Evolutionary conservation across 2,329 filamentous ascomycete species (phyloP).

Genomic region (Balansia obtecta): DNA sequence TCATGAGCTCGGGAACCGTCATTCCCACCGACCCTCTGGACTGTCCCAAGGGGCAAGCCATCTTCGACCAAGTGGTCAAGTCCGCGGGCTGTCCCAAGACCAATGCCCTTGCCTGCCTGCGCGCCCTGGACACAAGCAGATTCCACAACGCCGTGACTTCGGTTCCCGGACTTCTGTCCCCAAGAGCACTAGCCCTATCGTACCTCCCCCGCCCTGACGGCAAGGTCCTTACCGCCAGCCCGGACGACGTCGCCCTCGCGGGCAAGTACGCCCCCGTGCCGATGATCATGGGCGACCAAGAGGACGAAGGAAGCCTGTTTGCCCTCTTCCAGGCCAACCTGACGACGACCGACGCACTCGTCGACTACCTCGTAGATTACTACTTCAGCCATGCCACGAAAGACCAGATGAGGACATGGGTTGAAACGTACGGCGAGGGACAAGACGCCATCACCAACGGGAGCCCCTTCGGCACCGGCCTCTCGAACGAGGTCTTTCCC

Average conservation of each 20-base stretch:
- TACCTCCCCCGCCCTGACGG: slow-evolving; percentile 17
- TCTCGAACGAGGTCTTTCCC: slow-evolving; percentile 60
- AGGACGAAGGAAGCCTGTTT: neutral
- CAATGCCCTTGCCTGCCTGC: slow-evolving; percentile 18
- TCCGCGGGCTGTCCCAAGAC: slow-evolving; percentile 17
- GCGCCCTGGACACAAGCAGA: slow-evolving; percentile 40
- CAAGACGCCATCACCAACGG: slow-evolving; percentile 37
- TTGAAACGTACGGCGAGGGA: slow-evolving; percentile 44
- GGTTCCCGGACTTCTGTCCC: neutral
- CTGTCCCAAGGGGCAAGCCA: neutral
- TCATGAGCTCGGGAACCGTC: slow-evolving; percentile 26
- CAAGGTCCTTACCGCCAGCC: neutral
- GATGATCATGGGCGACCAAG: neutral
- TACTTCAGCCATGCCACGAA: slow-evolving; percentile 48
- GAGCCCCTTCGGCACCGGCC: slow-evolving; percentile 58
- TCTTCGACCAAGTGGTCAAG: neutral
- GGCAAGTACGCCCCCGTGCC: slow-evolving; percentile 41
- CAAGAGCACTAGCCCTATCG: neutral
- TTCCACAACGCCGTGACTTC: slow-evolving; percentile 25
- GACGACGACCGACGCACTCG: slow-evolving; percentile 44
- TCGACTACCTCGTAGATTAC: slow-evolving; percentile 45
- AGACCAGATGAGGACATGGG: slow-evolving; percentile 39
- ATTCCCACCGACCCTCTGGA: slow-evolving; percentile 21
- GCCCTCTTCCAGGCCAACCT: slow-evolving; percentile 20
- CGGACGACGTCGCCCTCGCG: slow-evolving; percentile 28